Percentiles rank a stretch among this genome's conserved stretches.
phyloP scores from a whole-genome alignment of 306 rosid species.

The Pyrus bretschneideri region DNA sequence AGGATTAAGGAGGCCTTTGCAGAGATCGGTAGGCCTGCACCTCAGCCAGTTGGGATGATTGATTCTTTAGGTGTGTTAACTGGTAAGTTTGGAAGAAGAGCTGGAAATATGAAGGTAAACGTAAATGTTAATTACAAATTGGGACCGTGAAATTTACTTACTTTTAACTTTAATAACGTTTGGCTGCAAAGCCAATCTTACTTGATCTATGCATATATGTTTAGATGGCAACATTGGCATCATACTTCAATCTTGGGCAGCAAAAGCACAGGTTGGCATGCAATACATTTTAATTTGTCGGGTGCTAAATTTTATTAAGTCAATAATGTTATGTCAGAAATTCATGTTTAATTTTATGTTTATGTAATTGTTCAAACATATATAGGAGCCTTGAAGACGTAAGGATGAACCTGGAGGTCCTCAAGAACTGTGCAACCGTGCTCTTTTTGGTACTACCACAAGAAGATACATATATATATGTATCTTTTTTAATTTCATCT shows the following conservation, averaged over 20 bases:
- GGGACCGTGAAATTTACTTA: neutral
- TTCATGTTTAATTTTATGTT: neutral
- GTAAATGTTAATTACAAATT: neutral
- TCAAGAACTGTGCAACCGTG: slow-evolving; percentile 92
- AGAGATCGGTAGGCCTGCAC: slow-evolving; percentile 54
- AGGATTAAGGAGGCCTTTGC: slow-evolving; percentile 79
- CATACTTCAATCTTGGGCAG: slow-evolving; percentile 81
- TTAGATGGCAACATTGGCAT: slow-evolving; percentile 92
- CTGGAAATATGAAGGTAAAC: slow-evolving; percentile 96
- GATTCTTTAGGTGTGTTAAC: slow-evolving; percentile 68
- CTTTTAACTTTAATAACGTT: neutral
- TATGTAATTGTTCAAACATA: neutral
- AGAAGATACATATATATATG: neutral
- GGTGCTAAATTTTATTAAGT: neutral
- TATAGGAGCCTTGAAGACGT: slow-evolving; percentile 94
- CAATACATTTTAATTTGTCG: neutral
- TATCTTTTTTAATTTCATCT: neutral
- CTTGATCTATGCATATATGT: slow-evolving; percentile 7
- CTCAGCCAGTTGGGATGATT: slow-evolving; percentile 57
- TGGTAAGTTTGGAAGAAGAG: slow-evolving; percentile 78
- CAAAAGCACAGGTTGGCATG: slow-evolving; percentile 74
- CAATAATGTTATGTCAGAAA: neutral
- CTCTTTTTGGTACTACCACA: slow-evolving; percentile 55
- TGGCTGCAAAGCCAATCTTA: neutral
- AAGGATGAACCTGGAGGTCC: slow-evolving; percentile 96